A percentile compares a stretch with the other conserved stretches of the same genome.
These are phyloP conservation scores for Kwoniella sp. DNA, from an alignment of 768 basidiomycete genomes.

Conservation along the genomic window DNA sequence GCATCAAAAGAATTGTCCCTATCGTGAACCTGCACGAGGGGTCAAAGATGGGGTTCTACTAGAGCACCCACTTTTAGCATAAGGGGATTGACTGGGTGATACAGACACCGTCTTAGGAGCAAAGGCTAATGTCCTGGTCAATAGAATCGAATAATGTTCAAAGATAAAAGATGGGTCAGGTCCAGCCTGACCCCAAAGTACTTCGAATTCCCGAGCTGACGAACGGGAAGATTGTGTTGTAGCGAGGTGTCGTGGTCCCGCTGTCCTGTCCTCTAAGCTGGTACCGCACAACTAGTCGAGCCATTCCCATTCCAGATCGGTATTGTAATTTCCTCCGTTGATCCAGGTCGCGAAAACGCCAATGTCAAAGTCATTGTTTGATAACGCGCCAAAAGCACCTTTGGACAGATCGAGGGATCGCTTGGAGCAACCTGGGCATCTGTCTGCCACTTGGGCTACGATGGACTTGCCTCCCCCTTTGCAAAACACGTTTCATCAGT, in stretches of 20 bases:
- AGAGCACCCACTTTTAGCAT: too few relatives aligned
- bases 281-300: constrained; percentile 20
- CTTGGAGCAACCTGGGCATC: constrained; percentile 44
- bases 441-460: constrained; percentile 37
- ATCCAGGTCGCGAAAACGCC: constrained; percentile 23
- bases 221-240: too few relatives aligned
- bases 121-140: too few relatives aligned
- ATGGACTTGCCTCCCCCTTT: constrained; percentile 39
- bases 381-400: constrained; percentile 33
- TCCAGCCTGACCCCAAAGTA: neutral
- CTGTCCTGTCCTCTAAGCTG: too few relatives aligned
- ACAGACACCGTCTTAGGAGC: too few relatives aligned
- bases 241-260: too few relatives aligned
- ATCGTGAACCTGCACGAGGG: neutral
- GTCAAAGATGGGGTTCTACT: too few relatives aligned
- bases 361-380: constrained; percentile 23
- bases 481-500: neutral
- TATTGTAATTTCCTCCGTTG: constrained; percentile 21
- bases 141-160: neutral
- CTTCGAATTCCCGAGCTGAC: too few relatives aligned
- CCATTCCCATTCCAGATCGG: constrained; percentile 22
- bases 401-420: constrained; percentile 46
- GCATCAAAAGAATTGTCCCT: neutral
- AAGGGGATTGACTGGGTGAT: too few relatives aligned
- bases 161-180: neutral